phyloP scores from a whole-genome alignment of 2,329 filamentous ascomycete species.

The Nemania abortiva region DNA sequence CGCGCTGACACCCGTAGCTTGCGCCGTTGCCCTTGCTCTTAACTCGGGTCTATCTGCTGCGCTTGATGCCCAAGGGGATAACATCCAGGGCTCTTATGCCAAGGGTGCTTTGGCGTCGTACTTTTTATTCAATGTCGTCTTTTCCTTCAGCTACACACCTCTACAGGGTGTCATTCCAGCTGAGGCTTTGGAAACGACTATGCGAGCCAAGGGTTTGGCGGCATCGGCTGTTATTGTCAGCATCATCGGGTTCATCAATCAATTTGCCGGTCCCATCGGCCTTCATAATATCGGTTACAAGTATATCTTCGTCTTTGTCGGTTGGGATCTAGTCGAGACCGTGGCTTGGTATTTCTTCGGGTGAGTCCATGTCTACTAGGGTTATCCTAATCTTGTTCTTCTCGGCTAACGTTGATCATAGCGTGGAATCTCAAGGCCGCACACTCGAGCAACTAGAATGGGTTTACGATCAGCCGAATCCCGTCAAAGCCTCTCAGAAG shows the following conservation, averaged over 20 bases:
- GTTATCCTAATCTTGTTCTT: background rate
- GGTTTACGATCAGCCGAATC: conserved; percentile 63
- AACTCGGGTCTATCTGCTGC: conserved; percentile 60
- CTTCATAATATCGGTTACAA: conserved; percentile 58
- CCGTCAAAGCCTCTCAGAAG: conserved; percentile 62
- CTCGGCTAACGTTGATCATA: conserved; percentile 42
- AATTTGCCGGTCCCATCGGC: conserved; percentile 61
- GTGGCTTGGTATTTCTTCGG: conserved; percentile 59
- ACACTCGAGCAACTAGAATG: conserved; percentile 64
- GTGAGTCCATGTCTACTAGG: conserved; percentile 48
- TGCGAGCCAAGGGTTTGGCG: conserved; percentile 61
- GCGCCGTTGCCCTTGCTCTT: conserved; percentile 57
- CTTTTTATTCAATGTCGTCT: conserved; percentile 63
- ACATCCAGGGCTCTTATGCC: conserved; percentile 54
- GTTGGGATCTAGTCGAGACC: conserved; percentile 60
- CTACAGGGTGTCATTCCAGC: conserved; percentile 62
- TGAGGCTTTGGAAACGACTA: conserved; percentile 62
- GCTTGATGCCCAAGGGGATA: conserved; percentile 50
- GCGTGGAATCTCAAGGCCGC: conserved; percentile 63
- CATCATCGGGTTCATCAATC: conserved; percentile 62
- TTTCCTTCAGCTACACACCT: conserved; percentile 64
- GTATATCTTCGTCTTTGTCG: conserved; percentile 62
- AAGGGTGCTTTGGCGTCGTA: conserved; percentile 61
- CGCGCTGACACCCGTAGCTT: conserved; percentile 46
- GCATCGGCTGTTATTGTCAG: conserved; percentile 60